Conservation (phyloP, 768 basidiomycete species). For the Lyophyllum atratum region DNA sequence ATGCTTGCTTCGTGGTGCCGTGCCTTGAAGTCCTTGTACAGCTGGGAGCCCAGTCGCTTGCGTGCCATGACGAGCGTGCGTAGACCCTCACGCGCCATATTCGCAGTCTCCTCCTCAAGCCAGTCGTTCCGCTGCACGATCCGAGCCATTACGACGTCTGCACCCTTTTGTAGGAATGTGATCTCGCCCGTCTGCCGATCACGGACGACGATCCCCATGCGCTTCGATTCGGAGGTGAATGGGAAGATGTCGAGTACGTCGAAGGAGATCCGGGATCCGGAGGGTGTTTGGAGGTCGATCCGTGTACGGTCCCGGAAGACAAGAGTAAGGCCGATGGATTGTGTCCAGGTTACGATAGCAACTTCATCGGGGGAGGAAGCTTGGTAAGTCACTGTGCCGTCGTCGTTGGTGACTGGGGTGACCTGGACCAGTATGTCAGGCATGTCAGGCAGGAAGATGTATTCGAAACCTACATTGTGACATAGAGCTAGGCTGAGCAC, state of each 20-base stretch:
- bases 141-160: slow-evolving; percentile 95
- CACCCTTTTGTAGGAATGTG: slow-evolving; percentile 93
- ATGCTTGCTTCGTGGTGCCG: slow-evolving; percentile 80
- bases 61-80: slow-evolving; percentile 92
- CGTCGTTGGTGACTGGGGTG: slow-evolving; percentile 93
- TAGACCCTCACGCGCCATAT: slow-evolving; percentile 97
- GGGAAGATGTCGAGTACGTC: slow-evolving; percentile 96
- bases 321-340: slow-evolving; percentile 90
- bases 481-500: slow-evolving; percentile 93
- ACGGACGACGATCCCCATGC: slow-evolving; percentile 97
- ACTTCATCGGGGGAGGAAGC: slow-evolving; percentile 99
- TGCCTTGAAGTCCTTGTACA: slow-evolving; percentile 74
- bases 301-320: slow-evolving; percentile 86
- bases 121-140: slow-evolving; percentile 98
- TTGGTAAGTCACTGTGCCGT: slow-evolving; percentile 94
- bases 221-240: slow-evolving; percentile 97
- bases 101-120: slow-evolving; percentile 97
- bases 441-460: not conserved
- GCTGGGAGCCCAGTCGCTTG: slow-evolving; percentile 68
- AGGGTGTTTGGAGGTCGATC: slow-evolving; percentile 81
- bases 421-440: slow-evolving; percentile 54
- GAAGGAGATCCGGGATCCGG: slow-evolving; percentile 64
- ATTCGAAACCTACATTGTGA: slow-evolving; percentile 73
- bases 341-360: slow-evolving; percentile 97
- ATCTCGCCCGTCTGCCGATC: slow-evolving; percentile 77